Base-by-base conservation (phyloP, 306 rosid species). In the Fragaria vesca region DNA sequence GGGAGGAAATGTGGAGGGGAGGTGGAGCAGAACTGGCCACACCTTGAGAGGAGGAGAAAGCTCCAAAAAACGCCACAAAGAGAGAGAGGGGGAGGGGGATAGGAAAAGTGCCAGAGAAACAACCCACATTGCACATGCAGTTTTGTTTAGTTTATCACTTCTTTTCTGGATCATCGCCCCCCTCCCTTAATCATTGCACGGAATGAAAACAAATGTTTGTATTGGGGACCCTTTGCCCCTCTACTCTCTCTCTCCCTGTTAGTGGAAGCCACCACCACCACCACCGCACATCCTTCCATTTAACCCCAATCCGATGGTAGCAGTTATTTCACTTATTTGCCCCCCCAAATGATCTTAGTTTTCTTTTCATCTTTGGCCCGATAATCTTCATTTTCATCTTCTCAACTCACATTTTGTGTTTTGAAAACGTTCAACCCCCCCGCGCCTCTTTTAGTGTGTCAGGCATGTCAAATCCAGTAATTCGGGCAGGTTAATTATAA, bases 101-200 rank as follows among this genome's bases (percentile, higher is more conserved):
- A 81, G 71, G 79, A 81, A 85, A 69, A 83, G 83, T 80, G 90
- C 51, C 86, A 84, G 90, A 75, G 82, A 69, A 85, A 84, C 86
- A 86, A 72, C 86, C 87, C 89, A 85, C 91, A 77, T 50, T 58
- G 81, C 98, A 89, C 93, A 91, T 91, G 93, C 88, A 80, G 2
- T 72, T 76, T 77, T 71, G 80, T 32, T 75, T 82, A 62, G 80
- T 84, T 81, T 85, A 78, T 81, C 74, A 78, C 84, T 80, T 78
- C 84, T 82, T 87, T 83, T 69, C n/a, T 73, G 88, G 85, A 87
- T 86, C 75, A 83, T 85, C 78, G 77, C 72, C 81, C 75, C 11
- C 87, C 48, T 20, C 79, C 63, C 40, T 47, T 71, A 83, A 93
- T 87, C 86, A 91, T 91, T 91, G 90, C 93, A 81, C 83, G 85